Percentiles rank a stretch among this genome's conserved stretches.
Conservation (phyloP, 2,329 filamentous ascomycete genomes). For the Proliferodiscus dingleyae region DNA sequence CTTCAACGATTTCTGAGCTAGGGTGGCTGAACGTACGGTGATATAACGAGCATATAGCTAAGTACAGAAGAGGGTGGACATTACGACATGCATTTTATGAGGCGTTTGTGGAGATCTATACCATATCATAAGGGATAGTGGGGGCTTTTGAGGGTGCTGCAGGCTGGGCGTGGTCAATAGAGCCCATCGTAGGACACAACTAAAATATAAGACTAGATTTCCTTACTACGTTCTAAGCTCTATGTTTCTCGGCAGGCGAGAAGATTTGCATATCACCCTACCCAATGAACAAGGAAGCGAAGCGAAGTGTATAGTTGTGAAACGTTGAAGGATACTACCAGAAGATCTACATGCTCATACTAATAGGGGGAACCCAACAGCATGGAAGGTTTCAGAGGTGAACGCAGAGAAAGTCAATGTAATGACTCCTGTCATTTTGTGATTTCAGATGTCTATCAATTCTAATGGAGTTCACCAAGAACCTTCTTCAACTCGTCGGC, state of each 20-base stretch:
- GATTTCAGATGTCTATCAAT: background rate
- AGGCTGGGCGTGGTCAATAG: background rate
- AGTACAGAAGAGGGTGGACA: too few species aligned
- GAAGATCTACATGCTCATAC: background rate
- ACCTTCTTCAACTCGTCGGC: constrained; percentile 68
- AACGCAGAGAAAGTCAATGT: too few species aligned
- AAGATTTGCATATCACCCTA: too few species aligned
- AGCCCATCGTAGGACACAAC: background rate
- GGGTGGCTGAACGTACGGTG: constrained; percentile 13
- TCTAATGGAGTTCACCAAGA: constrained; percentile 37
- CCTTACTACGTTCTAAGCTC: too few species aligned
- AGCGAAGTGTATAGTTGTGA: too few species aligned
- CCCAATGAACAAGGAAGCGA: too few species aligned
- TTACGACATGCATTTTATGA: constrained; percentile 12
- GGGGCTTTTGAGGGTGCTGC: background rate
- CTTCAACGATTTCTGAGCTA: constrained; percentile 52
- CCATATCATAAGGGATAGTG: constrained; percentile 5
- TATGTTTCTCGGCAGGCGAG: too few species aligned
- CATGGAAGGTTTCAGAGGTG: too few species aligned
- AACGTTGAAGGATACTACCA: too few species aligned
- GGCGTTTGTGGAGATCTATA: constrained; percentile 17
- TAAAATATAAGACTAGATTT: background rate
- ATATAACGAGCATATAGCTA: too few species aligned
- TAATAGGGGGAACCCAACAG: background rate
- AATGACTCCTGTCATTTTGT: background rate